Evolutionary conservation across 2,329 filamentous ascomycete species (phyloP).

Genomic region (Fusarium sp.): DNA sequence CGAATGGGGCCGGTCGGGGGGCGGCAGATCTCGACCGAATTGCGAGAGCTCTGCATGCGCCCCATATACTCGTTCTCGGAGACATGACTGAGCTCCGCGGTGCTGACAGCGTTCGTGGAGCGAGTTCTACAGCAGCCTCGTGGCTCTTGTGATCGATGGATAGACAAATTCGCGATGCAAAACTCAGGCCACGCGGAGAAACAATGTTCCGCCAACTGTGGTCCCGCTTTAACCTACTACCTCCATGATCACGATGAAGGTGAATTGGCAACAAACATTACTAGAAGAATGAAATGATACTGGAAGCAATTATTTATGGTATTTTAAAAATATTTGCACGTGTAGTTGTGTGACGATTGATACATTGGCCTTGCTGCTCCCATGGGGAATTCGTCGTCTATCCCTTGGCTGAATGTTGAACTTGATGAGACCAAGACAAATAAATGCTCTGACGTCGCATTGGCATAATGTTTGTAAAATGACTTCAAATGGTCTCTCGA

Average conservation of each 20-base stretch:
- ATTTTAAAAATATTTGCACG: background rate
- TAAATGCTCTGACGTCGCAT: background rate
- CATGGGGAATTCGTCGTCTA: background rate
- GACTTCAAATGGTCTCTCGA: background rate
- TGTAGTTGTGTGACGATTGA: background rate
- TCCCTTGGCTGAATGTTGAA: background rate
- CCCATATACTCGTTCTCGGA: slow-evolving; percentile 52
- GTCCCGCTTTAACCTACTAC: slow-evolving; percentile 35
- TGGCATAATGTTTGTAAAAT: background rate
- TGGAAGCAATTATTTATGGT: background rate
- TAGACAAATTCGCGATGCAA: slow-evolving; percentile 45
- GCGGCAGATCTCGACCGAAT: slow-evolving; percentile 48
- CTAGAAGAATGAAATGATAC: background rate
- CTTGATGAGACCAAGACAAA: background rate
- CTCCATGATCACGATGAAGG: background rate
- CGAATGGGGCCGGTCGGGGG: slow-evolving; percentile 42
- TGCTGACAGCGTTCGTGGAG: slow-evolving; percentile 47
- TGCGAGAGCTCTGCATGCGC: slow-evolving; percentile 52
- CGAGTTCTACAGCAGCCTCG: slow-evolving; percentile 39
- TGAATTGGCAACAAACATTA: background rate
- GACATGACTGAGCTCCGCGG: slow-evolving; percentile 52
- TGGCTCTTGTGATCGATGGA: slow-evolving; percentile 42
- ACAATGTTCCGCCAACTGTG: slow-evolving; percentile 32
- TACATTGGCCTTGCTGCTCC: background rate
- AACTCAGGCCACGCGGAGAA: slow-evolving; percentile 44